These are phyloP conservation scores for Hypoxylon fuscum DNA, from an alignment of 495 filamentous ascomycete species.

Conservation along the genomic window DNA sequence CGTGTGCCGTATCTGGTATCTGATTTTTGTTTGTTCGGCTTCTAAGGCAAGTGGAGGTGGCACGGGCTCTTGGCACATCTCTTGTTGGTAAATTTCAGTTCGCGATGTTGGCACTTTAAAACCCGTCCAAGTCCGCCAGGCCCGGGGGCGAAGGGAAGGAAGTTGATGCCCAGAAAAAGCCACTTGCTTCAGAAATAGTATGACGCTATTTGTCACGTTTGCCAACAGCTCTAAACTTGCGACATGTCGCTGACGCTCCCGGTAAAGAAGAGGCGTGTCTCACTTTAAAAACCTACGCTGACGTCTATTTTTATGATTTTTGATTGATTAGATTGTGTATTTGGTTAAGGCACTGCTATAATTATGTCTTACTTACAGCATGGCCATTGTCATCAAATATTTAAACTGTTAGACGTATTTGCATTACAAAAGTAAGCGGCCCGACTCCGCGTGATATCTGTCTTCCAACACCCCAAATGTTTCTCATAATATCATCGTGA, in stretches of 20 bases:
- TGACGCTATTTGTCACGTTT: slow-evolving; percentile 17
- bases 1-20: background rate
- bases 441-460: slow-evolving; percentile 6
- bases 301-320: slow-evolving; percentile 25
- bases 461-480: background rate
- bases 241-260: slow-evolving; percentile 7
- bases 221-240: slow-evolving; percentile 22
- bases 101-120: background rate
- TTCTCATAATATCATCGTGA: background rate
- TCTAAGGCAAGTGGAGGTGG: background rate
- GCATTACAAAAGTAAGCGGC: too few relatives aligned
- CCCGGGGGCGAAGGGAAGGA: slow-evolving; percentile 1
- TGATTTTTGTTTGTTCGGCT: background rate
- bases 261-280: slow-evolving; percentile 11
- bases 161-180: slow-evolving; percentile 1
- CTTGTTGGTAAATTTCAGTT: background rate
- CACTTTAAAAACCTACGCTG: slow-evolving; percentile 8
- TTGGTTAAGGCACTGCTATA: background rate
- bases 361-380: background rate
- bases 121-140: too few relatives aligned
- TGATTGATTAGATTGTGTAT: slow-evolving; percentile 2
- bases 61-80: background rate
- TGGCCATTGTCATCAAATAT: background rate
- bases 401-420: too few relatives aligned
- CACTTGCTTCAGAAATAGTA: slow-evolving; percentile 31